phyloP scores from a whole-genome alignment of 495 filamentous ascomycete genomes.

The Penicillium desertorum region DNA sequence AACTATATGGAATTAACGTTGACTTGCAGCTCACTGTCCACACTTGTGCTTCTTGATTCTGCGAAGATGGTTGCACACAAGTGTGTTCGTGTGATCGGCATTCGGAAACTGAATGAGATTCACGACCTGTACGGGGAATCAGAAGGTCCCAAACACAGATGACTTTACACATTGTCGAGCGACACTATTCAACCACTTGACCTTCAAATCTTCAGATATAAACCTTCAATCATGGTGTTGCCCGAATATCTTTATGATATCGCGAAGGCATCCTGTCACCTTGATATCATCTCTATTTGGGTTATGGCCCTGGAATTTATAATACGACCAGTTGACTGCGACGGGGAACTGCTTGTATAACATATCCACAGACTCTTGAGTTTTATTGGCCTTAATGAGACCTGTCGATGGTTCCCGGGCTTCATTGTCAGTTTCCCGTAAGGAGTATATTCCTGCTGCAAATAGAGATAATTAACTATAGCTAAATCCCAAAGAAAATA shows the following conservation, averaged over 20 bases:
- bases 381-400: not conserved
- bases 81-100: not conserved
- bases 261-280: not conserved
- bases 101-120: not conserved
- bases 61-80: not conserved
- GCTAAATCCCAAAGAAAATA: not conserved
- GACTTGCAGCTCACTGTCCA: not conserved
- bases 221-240: not conserved
- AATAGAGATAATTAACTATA: not conserved
- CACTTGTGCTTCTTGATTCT: not conserved
- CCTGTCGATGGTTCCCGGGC: not conserved
- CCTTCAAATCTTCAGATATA: not conserved
- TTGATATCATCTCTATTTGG: not conserved
- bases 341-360: not conserved
- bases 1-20: not conserved
- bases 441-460: not conserved
- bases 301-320: not conserved
- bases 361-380: not conserved
- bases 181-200: not conserved
- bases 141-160: not conserved
- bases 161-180: not conserved
- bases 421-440: not conserved
- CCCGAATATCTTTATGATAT: not conserved
- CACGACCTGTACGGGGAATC: not conserved
- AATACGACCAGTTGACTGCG: not conserved